Percentiles rank a stretch among this genome's conserved stretches.
phyloP scores from a whole-genome alignment of 2,329 filamentous ascomycete species.

The Colletotrichum sidae region DNA sequence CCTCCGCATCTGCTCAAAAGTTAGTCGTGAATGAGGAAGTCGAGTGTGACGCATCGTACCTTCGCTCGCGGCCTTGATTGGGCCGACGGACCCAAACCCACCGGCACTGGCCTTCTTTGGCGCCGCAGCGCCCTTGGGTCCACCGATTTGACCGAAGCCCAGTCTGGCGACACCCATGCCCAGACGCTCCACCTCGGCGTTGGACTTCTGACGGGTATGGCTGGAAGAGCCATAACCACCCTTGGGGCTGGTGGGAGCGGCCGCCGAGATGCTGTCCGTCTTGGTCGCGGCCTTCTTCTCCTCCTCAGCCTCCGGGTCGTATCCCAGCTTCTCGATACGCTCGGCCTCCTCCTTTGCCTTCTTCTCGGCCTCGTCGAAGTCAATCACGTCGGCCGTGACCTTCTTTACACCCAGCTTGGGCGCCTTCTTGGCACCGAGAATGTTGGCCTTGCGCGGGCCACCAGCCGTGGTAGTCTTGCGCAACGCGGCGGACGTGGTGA shows the following conservation, averaged over 20 bases:
- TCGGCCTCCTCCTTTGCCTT: constrained; percentile 98
- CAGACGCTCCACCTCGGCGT: constrained; percentile 86
- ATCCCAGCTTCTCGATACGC: constrained; percentile 93
- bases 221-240: constrained; percentile 72
- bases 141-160: constrained; percentile 88
- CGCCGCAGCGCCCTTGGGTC: constrained; percentile 66
- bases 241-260: constrained; percentile 79
- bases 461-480: constrained; percentile 76
- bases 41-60: constrained; percentile 60
- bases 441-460: constrained; percentile 82
- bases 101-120: constrained; percentile 78
- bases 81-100: constrained; percentile 87
- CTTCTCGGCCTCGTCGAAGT: constrained; percentile 97
- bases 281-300: constrained; percentile 58
- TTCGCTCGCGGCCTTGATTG: constrained; percentile 75
- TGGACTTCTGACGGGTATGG: constrained; percentile 70
- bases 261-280: constrained; percentile 72
- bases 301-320: constrained; percentile 90
- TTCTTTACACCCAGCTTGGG: constrained; percentile 95
- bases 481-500: constrained; percentile 83
- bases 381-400: constrained; percentile 81
- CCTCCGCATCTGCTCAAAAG: constrained; percentile 71
- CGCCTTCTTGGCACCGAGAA: constrained; percentile 87
- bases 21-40: not conserved
- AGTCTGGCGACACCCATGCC: constrained; percentile 89